Percentiles rank a stretch among this genome's conserved stretches.
Conservation (phyloP, 208 protist genomes). For the Endotrypanum monterogeii region DNA sequence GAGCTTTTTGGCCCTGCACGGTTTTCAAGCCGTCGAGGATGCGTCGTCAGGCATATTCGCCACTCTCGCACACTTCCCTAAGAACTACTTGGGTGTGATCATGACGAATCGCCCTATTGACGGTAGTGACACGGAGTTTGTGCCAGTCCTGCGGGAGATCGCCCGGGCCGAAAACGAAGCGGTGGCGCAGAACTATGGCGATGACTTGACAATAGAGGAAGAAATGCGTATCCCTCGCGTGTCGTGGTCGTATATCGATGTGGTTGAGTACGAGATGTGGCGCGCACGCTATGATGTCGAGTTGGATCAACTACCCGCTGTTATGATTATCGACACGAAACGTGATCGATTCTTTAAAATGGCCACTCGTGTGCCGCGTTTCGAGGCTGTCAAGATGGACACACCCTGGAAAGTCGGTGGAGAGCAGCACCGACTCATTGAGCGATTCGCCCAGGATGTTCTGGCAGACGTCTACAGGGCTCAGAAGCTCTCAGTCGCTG, state of each 20-base stretch:
- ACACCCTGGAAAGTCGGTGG: slow-evolving; percentile 70
- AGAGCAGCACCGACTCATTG: slow-evolving; percentile 59
- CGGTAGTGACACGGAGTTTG: slow-evolving; percentile 45
- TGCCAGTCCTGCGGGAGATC: slow-evolving; percentile 77
- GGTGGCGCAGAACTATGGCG: slow-evolving; percentile 16
- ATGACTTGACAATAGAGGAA: slow-evolving; percentile 26
- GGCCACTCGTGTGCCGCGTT: slow-evolving; percentile 50
- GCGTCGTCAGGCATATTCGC: slow-evolving; percentile 49
- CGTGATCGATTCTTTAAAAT: slow-evolving; percentile 73
- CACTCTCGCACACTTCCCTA: slow-evolving; percentile 38
- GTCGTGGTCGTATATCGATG: slow-evolving; percentile 68
- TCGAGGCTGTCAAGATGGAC: slow-evolving; percentile 66
- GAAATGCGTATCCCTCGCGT: slow-evolving; percentile 38
- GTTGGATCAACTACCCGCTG: slow-evolving; percentile 58
- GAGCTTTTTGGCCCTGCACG: slow-evolving; percentile 51
- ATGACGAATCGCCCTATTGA: slow-evolving; percentile 47
- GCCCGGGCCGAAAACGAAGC: slow-evolving; percentile 49
- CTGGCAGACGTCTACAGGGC: slow-evolving; percentile 46
- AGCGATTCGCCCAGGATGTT: slow-evolving; percentile 59
- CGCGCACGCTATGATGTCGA: slow-evolving; percentile 60
- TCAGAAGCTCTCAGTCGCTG: slow-evolving; percentile 64
- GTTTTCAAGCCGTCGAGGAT: slow-evolving; percentile 81
- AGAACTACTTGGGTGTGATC: slow-evolving; percentile 72
- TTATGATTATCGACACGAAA: slow-evolving; percentile 76
- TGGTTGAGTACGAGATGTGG: slow-evolving; percentile 47